Evolutionary conservation across 345 rosid genomes (phyloP), one percentile per base, ranked within the genome.

Genomic region (Gossypium herbaceum): DNA sequence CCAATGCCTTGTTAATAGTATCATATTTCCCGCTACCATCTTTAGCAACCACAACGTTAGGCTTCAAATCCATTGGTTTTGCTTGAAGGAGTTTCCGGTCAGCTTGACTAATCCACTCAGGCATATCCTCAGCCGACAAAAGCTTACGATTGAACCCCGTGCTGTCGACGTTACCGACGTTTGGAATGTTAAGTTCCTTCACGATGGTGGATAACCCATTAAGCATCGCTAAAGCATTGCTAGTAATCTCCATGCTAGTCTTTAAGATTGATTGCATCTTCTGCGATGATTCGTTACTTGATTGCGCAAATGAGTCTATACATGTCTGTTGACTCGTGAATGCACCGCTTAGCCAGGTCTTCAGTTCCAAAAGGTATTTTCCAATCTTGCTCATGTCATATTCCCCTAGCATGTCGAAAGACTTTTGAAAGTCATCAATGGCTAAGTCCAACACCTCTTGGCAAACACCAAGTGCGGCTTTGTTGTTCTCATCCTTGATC

Each of bases 181-280:
- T 44, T 44, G 84, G 78, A 70, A 85, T 29, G 29, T 82, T 63
- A 19, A 86, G 25, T 0, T 78, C 62, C n/a, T 65, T 68, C 0
- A 86, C 29, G 13, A 92, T 75, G 16, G 76, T 50, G 25, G 87
- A 66, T 7, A 92, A 64, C 50, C 81, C 84, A 3, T 76, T 61
- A 25, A 87, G 81, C 91, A 92, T 90, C 25, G 91, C 94, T 11
- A 94, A 86, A 47, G 87, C 92, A 61, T 92, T 94, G 76, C 88
- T 84, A 0, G 88, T 87, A 16, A 88, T 3, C 54, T 50, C 54
- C 15, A 11, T 11, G 1, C 16, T 2, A 13, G 54, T 50, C 5
- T 50, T 50, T 7, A 50, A 50, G 6, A 50, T 50, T 11, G 4
- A 3, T 12, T 50, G 13, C n/a, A 50, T 50, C 16, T 50, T 50